Percentiles rank a stretch among this genome's conserved stretches.
phyloP scores from a whole-genome alignment of 148 eudicot genomes.

The Silene uniflora region DNA sequence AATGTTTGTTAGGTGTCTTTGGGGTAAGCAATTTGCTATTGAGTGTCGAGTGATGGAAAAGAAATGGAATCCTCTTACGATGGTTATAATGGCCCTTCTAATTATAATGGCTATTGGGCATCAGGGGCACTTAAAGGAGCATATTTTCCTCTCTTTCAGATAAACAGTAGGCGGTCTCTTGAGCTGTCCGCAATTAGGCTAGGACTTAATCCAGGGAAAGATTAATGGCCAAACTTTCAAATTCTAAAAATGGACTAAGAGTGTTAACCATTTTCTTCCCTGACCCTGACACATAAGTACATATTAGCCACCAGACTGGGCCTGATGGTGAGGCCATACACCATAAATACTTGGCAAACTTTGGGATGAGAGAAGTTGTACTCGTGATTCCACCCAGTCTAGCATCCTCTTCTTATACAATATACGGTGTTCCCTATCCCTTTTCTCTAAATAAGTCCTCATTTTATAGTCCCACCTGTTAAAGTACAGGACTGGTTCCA shows the following conservation, averaged over 20 bases:
- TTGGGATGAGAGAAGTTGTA: conserved; percentile 5
- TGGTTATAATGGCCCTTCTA: conserved; percentile 4
- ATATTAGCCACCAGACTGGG: neutral
- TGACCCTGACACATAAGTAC: neutral
- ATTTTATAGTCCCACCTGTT: neutral
- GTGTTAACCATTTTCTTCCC: neutral
- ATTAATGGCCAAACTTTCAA: neutral
- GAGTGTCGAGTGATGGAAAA: neutral
- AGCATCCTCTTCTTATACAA: neutral
- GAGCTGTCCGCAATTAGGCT: neutral
- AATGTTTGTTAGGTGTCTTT: neutral
- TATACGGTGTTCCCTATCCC: neutral
- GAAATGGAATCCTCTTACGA: neutral
- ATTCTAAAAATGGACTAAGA: neutral
- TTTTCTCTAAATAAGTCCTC: neutral
- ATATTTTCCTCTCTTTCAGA: neutral
- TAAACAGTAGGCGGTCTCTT: neutral
- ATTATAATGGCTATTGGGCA: neutral
- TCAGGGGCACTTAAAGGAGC: neutral
- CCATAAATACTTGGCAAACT: neutral
- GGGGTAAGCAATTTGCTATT: neutral
- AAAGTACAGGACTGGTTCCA: neutral
- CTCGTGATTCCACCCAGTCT: neutral
- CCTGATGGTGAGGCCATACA: neutral
- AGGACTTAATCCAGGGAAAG: neutral